Conservation (phyloP, 306 rosid species). For the Quercus bicolor region DNA sequence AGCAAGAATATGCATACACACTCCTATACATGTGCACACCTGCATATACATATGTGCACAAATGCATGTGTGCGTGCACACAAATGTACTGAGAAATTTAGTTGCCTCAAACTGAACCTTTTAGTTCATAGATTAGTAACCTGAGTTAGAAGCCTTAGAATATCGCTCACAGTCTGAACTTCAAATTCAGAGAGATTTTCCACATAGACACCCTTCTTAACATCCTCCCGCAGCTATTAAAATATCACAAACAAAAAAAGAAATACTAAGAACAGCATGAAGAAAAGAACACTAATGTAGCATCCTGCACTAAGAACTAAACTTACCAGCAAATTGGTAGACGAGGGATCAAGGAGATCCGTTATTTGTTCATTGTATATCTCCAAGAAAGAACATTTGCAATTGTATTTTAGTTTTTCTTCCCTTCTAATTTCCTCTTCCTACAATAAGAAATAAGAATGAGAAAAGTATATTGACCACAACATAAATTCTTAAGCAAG, state of each 20-base stretch:
- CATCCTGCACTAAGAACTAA: constrained; percentile 17
- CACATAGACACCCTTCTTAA: constrained; percentile 85
- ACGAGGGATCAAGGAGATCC: constrained; percentile 89
- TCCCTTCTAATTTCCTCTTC: constrained; percentile 96
- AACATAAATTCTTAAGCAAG: background rate
- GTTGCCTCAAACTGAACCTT: constrained; percentile 21
- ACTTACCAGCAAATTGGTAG: constrained; percentile 87
- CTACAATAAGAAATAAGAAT: constrained; percentile 33
- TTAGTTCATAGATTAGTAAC: constrained; percentile 27
- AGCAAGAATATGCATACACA: constrained; percentile 17
- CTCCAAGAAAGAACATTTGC: constrained; percentile 98
- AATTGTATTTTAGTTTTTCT: constrained; percentile 77
- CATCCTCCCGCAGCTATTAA: constrained; percentile 86
- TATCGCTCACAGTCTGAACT: constrained; percentile 75
- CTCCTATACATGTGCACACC: constrained; percentile 1
- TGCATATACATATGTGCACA: background rate
- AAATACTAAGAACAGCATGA: background rate
- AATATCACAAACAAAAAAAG: constrained; percentile 9
- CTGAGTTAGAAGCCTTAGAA: constrained; percentile 79
- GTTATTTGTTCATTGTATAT: constrained; percentile 93
- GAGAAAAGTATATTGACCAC: background rate
- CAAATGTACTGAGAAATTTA: background rate
- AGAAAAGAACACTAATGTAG: constrained; percentile 11
- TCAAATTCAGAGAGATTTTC: constrained; percentile 93
- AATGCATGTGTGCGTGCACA: constrained; percentile 8